Conservation (phyloP, 108 stramenopile genomes). For the Cylindrotheca closterium region DNA sequence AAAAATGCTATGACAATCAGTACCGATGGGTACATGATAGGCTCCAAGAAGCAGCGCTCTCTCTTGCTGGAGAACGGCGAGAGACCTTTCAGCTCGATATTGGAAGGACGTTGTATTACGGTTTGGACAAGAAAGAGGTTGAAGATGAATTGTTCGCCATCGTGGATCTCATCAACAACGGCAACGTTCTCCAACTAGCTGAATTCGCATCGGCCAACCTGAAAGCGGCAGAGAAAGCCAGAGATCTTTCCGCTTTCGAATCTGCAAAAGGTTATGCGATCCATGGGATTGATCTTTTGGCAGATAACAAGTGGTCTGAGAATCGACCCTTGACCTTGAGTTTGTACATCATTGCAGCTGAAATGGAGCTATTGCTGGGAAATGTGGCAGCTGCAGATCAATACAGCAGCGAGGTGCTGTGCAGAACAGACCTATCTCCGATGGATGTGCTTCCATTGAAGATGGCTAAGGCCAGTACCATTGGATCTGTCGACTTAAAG, state of each 20-base stretch:
- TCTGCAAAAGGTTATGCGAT: conserved; percentile 14
- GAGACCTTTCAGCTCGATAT: background rate
- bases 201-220: too few species aligned
- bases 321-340: background rate
- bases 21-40: conserved; percentile 26
- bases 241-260: conserved; percentile 23
- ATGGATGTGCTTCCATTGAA: too few species aligned
- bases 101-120: too few species aligned
- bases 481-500: too few species aligned
- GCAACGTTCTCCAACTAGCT: too few species aligned
- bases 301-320: background rate
- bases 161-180: conserved; percentile 8
- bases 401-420: conserved; percentile 3
- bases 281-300: conserved; percentile 11
- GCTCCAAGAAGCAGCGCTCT: conserved; percentile 20
- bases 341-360: conserved; percentile 3
- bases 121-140: background rate
- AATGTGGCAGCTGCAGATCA: background rate
- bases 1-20: too few species aligned
- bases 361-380: conserved; percentile 1
- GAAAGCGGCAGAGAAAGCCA: conserved; percentile 24
- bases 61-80: conserved; percentile 2
- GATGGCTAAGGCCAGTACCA: too few species aligned
- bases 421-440: too few species aligned
- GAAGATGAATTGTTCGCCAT: conserved; percentile 5